Conservation (phyloP, 2,329 filamentous ascomycete species). For the Fusarium sp. region DNA sequence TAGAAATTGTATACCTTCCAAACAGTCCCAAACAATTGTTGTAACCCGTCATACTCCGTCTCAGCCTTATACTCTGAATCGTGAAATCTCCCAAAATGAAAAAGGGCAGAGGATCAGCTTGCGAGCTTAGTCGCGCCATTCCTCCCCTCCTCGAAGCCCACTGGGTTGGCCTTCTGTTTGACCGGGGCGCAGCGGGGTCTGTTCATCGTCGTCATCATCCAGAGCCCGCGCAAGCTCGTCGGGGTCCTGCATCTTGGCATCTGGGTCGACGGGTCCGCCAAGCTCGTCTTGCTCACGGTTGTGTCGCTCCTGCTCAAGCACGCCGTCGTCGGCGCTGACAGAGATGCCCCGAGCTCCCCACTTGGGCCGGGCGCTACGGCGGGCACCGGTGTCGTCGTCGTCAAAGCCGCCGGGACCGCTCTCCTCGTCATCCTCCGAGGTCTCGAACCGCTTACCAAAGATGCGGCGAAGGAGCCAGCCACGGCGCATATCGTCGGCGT, state of each 20-base stretch:
- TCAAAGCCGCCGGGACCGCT: constrained; percentile 62
- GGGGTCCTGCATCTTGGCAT: constrained; percentile 74
- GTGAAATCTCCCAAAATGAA: constrained; percentile 16
- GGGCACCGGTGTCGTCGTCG: constrained; percentile 42
- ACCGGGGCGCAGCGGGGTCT: constrained; percentile 46
- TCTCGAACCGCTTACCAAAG: constrained; percentile 69
- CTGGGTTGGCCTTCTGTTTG: constrained; percentile 47
- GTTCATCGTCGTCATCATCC: constrained; percentile 63
- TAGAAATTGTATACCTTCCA: constrained; percentile 6
- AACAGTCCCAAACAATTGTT: constrained; percentile 25
- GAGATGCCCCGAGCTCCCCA: constrained; percentile 75
- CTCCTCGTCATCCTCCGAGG: constrained; percentile 71
- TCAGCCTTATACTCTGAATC: constrained; percentile 10
- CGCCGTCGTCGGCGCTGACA: constrained; percentile 72
- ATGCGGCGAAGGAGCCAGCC: constrained; percentile 86
- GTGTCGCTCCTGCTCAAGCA: constrained; percentile 62
- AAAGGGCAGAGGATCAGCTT: background rate
- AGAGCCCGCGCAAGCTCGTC: constrained; percentile 71
- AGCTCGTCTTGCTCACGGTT: constrained; percentile 59
- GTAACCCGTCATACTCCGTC: constrained; percentile 35
- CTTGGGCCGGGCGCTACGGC: constrained; percentile 56
- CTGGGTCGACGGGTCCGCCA: constrained; percentile 63
- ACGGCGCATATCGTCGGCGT: constrained; percentile 86
- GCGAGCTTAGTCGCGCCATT: constrained; percentile 54
- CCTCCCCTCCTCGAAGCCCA: constrained; percentile 58